phyloP scores from a whole-genome alignment of 768 basidiomycete species.

The Termitomyces sp. region DNA sequence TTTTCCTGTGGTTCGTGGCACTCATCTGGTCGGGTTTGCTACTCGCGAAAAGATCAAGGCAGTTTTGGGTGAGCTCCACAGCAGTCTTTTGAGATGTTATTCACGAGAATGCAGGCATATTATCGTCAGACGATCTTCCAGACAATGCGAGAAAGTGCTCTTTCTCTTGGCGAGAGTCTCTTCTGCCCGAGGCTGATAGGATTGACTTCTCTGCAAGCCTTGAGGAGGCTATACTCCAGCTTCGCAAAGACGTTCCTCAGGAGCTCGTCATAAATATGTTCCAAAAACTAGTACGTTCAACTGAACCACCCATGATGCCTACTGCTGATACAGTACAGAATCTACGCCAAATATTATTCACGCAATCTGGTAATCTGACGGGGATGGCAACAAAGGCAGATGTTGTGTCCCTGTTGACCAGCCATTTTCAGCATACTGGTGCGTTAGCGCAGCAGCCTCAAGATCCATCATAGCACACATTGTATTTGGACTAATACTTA shows the following conservation, averaged over 20 bases:
- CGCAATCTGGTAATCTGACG: constrained; percentile 48
- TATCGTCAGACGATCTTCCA: constrained; percentile 24
- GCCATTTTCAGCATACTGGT: constrained; percentile 51
- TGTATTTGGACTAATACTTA: background rate
- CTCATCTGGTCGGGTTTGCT: constrained; percentile 53
- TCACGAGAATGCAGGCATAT: constrained; percentile 16
- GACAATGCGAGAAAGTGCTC: constrained; percentile 31
- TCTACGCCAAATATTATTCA: constrained; percentile 63
- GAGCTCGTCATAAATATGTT: constrained; percentile 71
- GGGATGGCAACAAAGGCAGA: constrained; percentile 70
- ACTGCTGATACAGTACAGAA: constrained; percentile 35
- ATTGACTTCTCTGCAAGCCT: constrained; percentile 34
- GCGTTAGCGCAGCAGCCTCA: constrained; percentile 21
- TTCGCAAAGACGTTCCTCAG: constrained; percentile 64
- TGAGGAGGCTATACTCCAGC: constrained; percentile 50
- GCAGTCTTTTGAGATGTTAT: background rate
- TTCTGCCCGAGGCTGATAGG: constrained; percentile 21
- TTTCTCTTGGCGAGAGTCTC: constrained; percentile 29
- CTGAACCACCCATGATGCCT: background rate
- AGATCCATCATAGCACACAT: constrained; percentile 2
- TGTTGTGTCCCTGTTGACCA: constrained; percentile 52
- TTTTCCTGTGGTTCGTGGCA: constrained; percentile 55
- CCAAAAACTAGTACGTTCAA: constrained; percentile 53
- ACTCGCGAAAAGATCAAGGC: constrained; percentile 47
- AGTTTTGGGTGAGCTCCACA: constrained; percentile 25